Evolutionary conservation across 805 yeast species (phyloP).

Genomic region (Cyberlindnera samutprakarnensis): DNA sequence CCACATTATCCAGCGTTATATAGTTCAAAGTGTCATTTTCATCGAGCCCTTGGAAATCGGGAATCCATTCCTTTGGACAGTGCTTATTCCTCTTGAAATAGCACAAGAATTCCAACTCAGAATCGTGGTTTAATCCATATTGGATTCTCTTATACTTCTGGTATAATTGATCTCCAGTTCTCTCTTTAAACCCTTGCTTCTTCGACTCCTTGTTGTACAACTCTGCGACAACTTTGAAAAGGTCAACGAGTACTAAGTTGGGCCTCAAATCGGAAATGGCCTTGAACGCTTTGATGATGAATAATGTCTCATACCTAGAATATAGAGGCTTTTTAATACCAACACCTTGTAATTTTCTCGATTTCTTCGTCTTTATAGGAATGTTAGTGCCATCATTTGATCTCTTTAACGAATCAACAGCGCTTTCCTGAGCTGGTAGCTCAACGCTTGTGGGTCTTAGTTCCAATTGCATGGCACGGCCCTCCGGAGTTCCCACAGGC

Average conservation of each 20-base stretch:
- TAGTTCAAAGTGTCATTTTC: slow-evolving; percentile 8
- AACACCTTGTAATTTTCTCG: slow-evolving; percentile 20
- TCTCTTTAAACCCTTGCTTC: slow-evolving; percentile 17
- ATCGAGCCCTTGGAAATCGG: slow-evolving; percentile 8
- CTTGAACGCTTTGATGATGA: slow-evolving; percentile 18
- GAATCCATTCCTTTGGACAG: slow-evolving; percentile 20
- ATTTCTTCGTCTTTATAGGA: slow-evolving; percentile 16
- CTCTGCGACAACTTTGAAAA: slow-evolving; percentile 16
- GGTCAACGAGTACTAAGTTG: slow-evolving; percentile 16
- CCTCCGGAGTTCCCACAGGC: too few relatives aligned
- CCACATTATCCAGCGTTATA: slow-evolving; percentile 13
- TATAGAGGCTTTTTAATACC: slow-evolving; percentile 23
- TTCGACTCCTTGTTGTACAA: slow-evolving; percentile 19
- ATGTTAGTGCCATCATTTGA: too few relatives aligned
- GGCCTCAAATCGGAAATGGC: slow-evolving; percentile 13
- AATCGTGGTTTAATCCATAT: slow-evolving; percentile 16
- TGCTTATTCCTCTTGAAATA: slow-evolving; percentile 14
- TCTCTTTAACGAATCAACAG: too few relatives aligned
- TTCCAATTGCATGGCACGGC: too few relatives aligned
- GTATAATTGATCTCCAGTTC: slow-evolving; percentile 22
- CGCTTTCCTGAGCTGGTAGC: too few relatives aligned
- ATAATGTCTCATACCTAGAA: slow-evolving; percentile 19
- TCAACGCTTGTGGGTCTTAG: too few relatives aligned
- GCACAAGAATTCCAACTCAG: slow-evolving; percentile 11
- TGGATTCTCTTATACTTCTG: slow-evolving; percentile 23